Percentiles rank a stretch among this genome's conserved stretches.
Evolutionary conservation across 768 basidiomycete species (phyloP).

Genomic region (Lactarius tabidus): DNA sequence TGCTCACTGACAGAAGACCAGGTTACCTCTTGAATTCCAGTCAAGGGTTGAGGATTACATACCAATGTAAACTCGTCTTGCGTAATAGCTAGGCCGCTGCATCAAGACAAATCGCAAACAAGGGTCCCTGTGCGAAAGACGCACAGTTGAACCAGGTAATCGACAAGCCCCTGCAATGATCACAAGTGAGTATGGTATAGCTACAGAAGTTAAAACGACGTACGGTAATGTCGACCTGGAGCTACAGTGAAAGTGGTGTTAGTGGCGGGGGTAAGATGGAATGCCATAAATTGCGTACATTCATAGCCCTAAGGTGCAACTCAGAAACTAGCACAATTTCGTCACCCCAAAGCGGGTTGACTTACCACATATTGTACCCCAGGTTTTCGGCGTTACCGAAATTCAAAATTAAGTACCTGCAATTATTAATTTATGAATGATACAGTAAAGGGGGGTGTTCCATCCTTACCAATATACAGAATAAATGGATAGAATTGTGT

Average conservation of each 20-base stretch:
- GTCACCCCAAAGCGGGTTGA: neutral
- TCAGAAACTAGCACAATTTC: neutral
- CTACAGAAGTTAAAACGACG: neutral
- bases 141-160: too few species aligned
- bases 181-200: neutral
- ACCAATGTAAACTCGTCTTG: constrained; percentile 9
- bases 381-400: constrained; percentile 39
- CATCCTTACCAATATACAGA: constrained; percentile 45
- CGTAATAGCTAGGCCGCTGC: neutral
- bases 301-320: constrained; percentile 22
- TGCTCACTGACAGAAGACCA: neutral
- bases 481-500: constrained; percentile 42
- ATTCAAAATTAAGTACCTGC: constrained; percentile 46
- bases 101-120: constrained; percentile 1
- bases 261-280: constrained; percentile 13
- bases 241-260: neutral
- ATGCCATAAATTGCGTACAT: constrained; percentile 24
- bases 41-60: neutral
- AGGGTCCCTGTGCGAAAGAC: too few species aligned
- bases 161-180: neutral
- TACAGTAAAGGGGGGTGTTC: too few species aligned
- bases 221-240: neutral
- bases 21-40: neutral
- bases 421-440: neutral
- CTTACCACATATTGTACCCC: constrained; percentile 40